Base-by-base conservation (phyloP, 441 rosid genomes). In the Aleurites moluccanus region DNA sequence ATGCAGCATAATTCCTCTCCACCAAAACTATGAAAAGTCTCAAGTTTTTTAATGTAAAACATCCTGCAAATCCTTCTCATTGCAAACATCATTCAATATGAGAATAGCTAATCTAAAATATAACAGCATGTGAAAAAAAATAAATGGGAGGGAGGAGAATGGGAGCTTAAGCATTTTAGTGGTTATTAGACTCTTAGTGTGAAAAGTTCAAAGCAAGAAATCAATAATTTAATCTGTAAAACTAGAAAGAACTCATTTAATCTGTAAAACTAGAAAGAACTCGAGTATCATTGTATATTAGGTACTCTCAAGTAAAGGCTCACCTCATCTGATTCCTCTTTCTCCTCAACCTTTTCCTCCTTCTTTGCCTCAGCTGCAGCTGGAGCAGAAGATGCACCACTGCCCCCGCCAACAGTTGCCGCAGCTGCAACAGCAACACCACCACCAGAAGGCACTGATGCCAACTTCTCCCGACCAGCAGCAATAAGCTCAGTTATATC, bases 321-420 rank as follows among this genome's bases (percentile, higher is more conserved):
- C 78, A 91, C 93, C 23, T 88, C 98, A 81, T 92, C 98, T 0
- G 92, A 86, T 69, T 92, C 96, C 53, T 92, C 97, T 79, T 87
- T 91, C 14, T 92, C 97, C 79, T 87, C 94, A 3, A 84, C 88
- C 73, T 90, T 93, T 77, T 88, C 90, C 75, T 92, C 97, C 73
- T 91, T 85, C 88, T 87, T 87, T 70, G 88, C 79, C 61, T 77
- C 91, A 15, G 85, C 88, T 0, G 90, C 90, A n/a, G n/a, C n/a
- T n/a, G n/a, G n/a, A n/a, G n/a, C n/a, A 38, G 90, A 83, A 23
- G 77, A 83, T 14, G 61, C 86, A 0, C 60, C 84, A 3, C 67
- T 86, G 21, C 67, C 78, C 55, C 80, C 83, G 11, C 81, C 71
- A 35, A 77, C 81, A 8, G 86, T 28, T 4, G 85, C 83, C 13